These are phyloP conservation scores for Umbelopsis vinacea DNA, from an alignment of 192 early-diverging fungal species.

Conservation along the genomic window DNA sequence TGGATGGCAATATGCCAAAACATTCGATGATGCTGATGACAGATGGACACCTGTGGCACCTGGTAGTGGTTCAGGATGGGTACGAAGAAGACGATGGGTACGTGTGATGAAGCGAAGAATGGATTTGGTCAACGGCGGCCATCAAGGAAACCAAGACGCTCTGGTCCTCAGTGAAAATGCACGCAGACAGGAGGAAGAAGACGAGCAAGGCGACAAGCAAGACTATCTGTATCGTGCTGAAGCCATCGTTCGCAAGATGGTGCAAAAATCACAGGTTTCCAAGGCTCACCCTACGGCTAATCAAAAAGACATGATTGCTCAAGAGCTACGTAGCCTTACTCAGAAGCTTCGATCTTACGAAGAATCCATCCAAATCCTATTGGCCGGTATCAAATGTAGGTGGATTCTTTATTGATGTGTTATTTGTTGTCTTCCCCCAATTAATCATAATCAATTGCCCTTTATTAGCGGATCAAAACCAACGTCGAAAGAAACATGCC, in stretches of 20 bases:
- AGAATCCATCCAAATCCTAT: constrained; percentile 65
- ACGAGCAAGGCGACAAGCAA: constrained; percentile 15
- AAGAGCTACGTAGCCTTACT: background rate
- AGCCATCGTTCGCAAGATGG: constrained; percentile 27
- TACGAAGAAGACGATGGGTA: constrained; percentile 75
- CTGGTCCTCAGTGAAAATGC: background rate
- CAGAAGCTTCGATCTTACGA: constrained; percentile 53
- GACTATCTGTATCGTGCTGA: constrained; percentile 39
- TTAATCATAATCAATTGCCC: background rate
- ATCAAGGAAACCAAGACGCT: constrained; percentile 19
- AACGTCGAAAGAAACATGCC: constrained; percentile 53
- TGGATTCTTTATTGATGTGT: background rate
- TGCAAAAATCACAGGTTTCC: constrained; percentile 13
- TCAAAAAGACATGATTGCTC: background rate
- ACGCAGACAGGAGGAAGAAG: constrained; percentile 26
- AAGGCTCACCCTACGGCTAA: constrained; percentile 8
- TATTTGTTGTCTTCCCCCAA: background rate
- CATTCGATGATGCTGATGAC: constrained; percentile 56
- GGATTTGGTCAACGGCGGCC: constrained; percentile 40
- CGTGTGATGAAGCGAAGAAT: constrained; percentile 74
- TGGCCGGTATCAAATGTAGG: constrained; percentile 67
- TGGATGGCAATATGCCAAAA: constrained; percentile 77
- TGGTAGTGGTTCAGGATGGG: constrained; percentile 57
- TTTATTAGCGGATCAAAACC: constrained; percentile 58
- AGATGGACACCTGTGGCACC: constrained; percentile 57